Percentiles rank a stretch among this genome's conserved stretches.
Conservation (phyloP, 257 asterid species). For the Haberlea rhodopensis region DNA sequence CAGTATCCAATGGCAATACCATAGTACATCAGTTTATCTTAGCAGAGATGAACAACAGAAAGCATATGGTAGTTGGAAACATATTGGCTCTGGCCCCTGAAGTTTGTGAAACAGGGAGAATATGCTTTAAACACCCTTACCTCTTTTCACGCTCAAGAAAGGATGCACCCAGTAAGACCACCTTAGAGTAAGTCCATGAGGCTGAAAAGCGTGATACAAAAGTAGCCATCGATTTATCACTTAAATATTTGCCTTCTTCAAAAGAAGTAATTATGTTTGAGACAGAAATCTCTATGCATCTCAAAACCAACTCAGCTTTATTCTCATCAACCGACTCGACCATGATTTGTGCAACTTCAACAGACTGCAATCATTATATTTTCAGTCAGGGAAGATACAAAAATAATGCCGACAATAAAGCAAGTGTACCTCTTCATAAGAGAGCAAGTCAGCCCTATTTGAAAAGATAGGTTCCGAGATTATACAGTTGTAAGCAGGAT, state of each 20-base stretch:
- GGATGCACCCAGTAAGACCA: constrained; percentile 81
- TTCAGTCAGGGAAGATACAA: constrained; percentile 19
- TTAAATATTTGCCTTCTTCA: constrained; percentile 40
- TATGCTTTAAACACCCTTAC: constrained; percentile 36
- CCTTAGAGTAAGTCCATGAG: constrained; percentile 85
- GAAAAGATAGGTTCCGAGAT: constrained; percentile 56
- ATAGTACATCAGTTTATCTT: neutral
- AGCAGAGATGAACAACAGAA: neutral
- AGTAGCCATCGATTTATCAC: constrained; percentile 42
- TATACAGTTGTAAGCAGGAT: constrained; percentile 80
- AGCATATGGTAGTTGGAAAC: constrained; percentile 1
- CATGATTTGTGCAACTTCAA: constrained; percentile 85
- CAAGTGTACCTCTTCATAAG: constrained; percentile 77
- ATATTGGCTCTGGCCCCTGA: neutral
- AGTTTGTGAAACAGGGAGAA: constrained; percentile 6
- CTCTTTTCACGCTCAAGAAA: constrained; percentile 81
- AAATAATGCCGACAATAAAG: constrained; percentile 8
- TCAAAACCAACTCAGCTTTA: constrained; percentile 54
- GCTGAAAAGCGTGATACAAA: constrained; percentile 67
- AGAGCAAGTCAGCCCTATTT: constrained; percentile 60
- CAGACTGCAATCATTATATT: constrained; percentile 52
- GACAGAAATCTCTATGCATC: constrained; percentile 67
- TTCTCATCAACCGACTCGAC: constrained; percentile 69
- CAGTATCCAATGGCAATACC: neutral
- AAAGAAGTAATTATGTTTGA: constrained; percentile 42